A percentile compares a stretch with the other conserved stretches of the same genome.
Conservation (phyloP, 768 basidiomycete genomes). For the Gelatoporia subvermispora region DNA sequence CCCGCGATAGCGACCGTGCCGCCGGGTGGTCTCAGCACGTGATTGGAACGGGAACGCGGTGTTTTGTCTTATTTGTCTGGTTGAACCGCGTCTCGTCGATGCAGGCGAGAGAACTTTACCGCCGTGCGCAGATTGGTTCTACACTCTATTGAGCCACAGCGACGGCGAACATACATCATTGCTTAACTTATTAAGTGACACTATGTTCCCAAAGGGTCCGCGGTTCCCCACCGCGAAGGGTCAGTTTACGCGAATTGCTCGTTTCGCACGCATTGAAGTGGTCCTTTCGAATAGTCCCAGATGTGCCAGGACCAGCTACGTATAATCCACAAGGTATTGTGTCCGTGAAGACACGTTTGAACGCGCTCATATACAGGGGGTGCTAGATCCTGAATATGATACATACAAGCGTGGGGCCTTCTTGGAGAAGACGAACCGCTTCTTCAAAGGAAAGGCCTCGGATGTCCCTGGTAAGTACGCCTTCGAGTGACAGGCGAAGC, state of each 20-base stretch:
- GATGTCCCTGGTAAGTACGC: conserved; percentile 37
- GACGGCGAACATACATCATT: no score
- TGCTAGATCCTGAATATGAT: conserved; percentile 40
- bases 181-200: neutral
- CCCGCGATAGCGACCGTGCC: no score
- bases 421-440: conserved; percentile 52
- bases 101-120: no score
- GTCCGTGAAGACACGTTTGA: neutral
- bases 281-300: conserved; percentile 31
- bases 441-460: conserved; percentile 38
- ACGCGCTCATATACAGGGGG: neutral
- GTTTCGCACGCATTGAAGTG: neutral
- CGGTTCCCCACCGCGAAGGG: conserved; percentile 31
- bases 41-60: no score
- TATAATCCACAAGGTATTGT: conserved; percentile 41
- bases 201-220: conserved; percentile 45
- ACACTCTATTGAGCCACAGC: no score
- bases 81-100: no score
- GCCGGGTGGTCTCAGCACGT: no score
- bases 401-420: conserved; percentile 55
- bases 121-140: no score
- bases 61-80: no score
- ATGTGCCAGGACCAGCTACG: conserved; percentile 48
- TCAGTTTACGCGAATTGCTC: neutral
- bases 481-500: neutral